Evolutionary conservation across 306 rosid genomes (phyloP).

Genomic region (Spatholobus suberectus): DNA sequence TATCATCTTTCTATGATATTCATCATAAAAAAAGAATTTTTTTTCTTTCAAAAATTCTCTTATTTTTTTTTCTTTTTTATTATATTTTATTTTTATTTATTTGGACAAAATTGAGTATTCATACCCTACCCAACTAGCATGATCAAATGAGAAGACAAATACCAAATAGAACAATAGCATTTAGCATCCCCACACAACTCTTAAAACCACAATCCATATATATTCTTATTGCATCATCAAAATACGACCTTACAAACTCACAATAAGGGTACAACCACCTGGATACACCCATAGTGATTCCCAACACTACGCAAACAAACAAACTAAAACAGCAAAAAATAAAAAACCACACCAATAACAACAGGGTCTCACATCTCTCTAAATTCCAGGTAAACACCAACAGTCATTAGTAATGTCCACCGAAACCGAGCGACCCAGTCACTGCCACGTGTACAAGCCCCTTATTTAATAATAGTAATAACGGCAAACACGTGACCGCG

Average conservation of each 20-base stretch:
- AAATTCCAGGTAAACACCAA: not conserved
- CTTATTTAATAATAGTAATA: conserved; percentile 13
- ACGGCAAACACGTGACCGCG: conserved; percentile 40
- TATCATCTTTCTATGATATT: too few species aligned
- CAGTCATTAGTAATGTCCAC: not conserved
- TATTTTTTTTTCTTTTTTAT: too few species aligned
- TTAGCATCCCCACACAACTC: not conserved
- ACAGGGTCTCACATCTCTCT: conserved; percentile 46
- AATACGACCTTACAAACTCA: conserved; percentile 37
- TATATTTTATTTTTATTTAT: too few species aligned
- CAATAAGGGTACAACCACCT: conserved; percentile 42
- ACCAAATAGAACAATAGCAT: not conserved
- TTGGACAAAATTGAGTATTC: too few species aligned
- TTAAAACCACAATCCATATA: conserved; percentile 24
- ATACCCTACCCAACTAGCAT: not conserved
- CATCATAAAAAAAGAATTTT: too few species aligned
- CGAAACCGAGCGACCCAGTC: conserved; percentile 3
- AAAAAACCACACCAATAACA: not conserved
- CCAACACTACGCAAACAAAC: not conserved
- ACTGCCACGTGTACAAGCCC: conserved; percentile 41
- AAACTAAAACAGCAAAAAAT: not conserved
- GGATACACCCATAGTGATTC: conserved; percentile 40
- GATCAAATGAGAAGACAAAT: not conserved
- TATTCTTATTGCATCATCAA: conserved; percentile 45
- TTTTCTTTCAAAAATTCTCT: too few species aligned